Conservation (phyloP, 2,329 filamentous ascomycete species). For the Xylariaceae sp. region DNA sequence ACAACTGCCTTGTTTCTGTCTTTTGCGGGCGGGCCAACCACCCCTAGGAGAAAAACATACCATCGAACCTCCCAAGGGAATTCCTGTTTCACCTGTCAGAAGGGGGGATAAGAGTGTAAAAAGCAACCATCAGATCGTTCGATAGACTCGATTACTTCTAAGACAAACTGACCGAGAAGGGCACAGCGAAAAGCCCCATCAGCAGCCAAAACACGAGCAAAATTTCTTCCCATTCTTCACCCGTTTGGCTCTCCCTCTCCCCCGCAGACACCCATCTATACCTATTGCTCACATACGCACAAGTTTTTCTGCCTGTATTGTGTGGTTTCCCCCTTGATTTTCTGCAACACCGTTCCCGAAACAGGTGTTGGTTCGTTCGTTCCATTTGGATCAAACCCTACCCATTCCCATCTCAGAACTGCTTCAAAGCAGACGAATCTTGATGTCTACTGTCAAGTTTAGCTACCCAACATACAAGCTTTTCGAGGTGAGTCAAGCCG, state of each 20-base stretch:
- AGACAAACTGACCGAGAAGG: conserved; percentile 37
- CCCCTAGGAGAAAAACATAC: conserved; percentile 16
- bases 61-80: conserved; percentile 23
- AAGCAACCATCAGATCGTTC: conserved; percentile 32
- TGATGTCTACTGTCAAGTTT: conserved; percentile 66
- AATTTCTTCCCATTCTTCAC: conserved; percentile 25
- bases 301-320: background rate
- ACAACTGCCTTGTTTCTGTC: conserved; percentile 32
- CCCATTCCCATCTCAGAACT: conserved; percentile 36
- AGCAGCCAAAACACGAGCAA: conserved; percentile 18
- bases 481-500: conserved; percentile 62
- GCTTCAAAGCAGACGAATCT: conserved; percentile 47
- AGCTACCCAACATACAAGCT: conserved; percentile 63
- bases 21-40: conserved; percentile 28
- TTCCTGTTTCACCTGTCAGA: conserved; percentile 39
- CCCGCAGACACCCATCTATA: conserved; percentile 27
- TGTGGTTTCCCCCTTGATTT: conserved; percentile 23
- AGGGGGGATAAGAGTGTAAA: conserved; percentile 24
- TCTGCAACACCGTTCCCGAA: conserved; percentile 46
- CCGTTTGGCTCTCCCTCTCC: conserved; percentile 11
- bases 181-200: conserved; percentile 23
- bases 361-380: conserved; percentile 44
- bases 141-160: conserved; percentile 36
- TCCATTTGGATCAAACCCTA: conserved; percentile 43
- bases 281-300: conserved; percentile 12